Evolutionary conservation across 495 filamentous ascomycete genomes (phyloP), one percentile per base, ranked within the genome.

Genomic region (Penicillium maclennaniae): DNA sequence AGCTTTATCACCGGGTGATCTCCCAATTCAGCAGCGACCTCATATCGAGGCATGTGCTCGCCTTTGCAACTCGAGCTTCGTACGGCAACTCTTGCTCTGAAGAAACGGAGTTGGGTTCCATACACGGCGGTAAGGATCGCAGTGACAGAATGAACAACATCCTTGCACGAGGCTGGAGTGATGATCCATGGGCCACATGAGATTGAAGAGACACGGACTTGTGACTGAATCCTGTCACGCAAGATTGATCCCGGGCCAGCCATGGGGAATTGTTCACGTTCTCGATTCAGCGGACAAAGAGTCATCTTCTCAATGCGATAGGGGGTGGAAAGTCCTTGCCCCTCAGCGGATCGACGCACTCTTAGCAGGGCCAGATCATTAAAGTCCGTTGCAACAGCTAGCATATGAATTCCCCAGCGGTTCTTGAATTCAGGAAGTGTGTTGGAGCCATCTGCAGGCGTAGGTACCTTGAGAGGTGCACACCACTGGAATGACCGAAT

Each of bases 401-500:
- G 55, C 4, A 77, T 43, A 7, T 65, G 59, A 5, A 69, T 43
- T 5, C 76, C 75, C 76, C 75, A 79, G n/a, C 72, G 69, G 31
- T 42, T 66, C 47, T 72, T 68, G 7, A 54, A 43, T 0, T 51
- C 57, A 3, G 49, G 43, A 19, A 53, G 34, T 27, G 47, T 41
- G 17, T 53, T 21, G 9, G 55, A 27, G 19, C 26, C 48, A 16
- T 10, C 19, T 28, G 39, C 9, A 1, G 48, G 31, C 14, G 31
- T 14, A 15, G 69, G 60, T 12, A 62, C 53, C 38, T 67, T 68
- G 0, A 73, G 45, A 28, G 73, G 66, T 14, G 67, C 53, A 53
- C 64, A 69, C 75, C 75, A 78, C 20, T 69, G 37, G 59, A 77
- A 78, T 6, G 73, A 68, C 8, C 72, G 67, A 47, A 78, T 68